These are phyloP conservation scores for Leishmania tarentolae DNA, from an alignment of 208 protist genomes.

Conservation along the genomic window DNA sequence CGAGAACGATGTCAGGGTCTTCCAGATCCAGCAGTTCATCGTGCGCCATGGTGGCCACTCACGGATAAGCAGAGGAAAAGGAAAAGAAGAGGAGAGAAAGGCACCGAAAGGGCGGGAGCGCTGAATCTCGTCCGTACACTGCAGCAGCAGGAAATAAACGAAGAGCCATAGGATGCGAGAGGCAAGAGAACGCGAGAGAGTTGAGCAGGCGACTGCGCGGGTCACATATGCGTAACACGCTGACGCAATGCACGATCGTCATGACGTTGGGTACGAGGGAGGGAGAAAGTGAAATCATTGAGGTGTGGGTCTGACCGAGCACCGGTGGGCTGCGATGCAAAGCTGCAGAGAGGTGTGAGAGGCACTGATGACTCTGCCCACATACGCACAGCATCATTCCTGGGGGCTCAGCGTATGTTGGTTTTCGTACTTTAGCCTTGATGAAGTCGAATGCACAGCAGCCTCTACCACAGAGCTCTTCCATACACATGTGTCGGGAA, in stretches of 20 bases:
- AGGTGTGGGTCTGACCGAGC: background rate
- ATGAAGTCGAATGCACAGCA: background rate
- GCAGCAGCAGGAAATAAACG: background rate
- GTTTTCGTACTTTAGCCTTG: too few relatives aligned
- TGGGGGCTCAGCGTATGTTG: too few relatives aligned
- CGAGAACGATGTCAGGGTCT: slow-evolving; percentile 71
- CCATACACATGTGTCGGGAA: background rate
- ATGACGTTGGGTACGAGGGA: background rate
- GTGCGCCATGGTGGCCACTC: background rate
- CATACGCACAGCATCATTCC: background rate
- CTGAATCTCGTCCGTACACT: background rate
- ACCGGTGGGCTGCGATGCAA: background rate
- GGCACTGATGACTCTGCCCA: background rate
- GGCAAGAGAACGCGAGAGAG: background rate
- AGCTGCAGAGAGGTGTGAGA: background rate
- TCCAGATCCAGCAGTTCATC: slow-evolving; percentile 50
- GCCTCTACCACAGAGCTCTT: background rate
- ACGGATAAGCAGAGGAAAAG: background rate
- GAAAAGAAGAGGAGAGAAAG: background rate
- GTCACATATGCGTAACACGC: too few relatives aligned
- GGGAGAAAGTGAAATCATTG: background rate
- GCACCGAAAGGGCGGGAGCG: background rate
- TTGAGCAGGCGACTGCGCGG: background rate
- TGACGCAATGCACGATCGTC: background rate
- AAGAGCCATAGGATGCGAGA: background rate